Base-by-base conservation (phyloP, 768 basidiomycete species). In the Cystoderma amianthinum region DNA sequence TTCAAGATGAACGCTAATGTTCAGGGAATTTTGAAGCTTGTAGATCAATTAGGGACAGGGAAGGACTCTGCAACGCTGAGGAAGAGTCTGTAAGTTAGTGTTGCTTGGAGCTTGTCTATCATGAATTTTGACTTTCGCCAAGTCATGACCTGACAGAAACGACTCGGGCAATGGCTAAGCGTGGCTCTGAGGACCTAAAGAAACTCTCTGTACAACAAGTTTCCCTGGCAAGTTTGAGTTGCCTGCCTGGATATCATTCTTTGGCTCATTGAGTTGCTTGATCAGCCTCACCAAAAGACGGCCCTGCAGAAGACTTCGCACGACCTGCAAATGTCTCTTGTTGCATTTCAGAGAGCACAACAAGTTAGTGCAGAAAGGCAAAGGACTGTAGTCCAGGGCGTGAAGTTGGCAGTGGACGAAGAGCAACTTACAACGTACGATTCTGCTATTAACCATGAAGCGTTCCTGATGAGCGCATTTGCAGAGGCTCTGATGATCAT, bases 1-100 rank as follows among this genome's bases (percentile, higher is more conserved):
- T 97, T 98, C 83, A 98, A 98, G 77, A 92, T 98, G 69, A 94
- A 95, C 54, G 79, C 89, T 44, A 99, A 99, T 63, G 92, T 97
- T 2, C 90, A 95, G 55, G 95, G 89, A 12, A 94, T 99, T 37
- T 62, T 91, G 52, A 90, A 89, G 63, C 74, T 93, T n/a, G 90
- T 98, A n/a, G 93, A 98, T 56, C 88, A 94, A 60, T 76, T 99
- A 1, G 95, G 95, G 3, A 90, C 85, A 0, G 67, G 67, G 22
- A 80, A 80, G 53, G 94, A 98, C 59, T 60, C 83, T 13, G 77
- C 83, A 1, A 60, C 68, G 2, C 63, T 98, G 40, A 73, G 95
- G 51, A 91, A 86, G 61, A 85, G 80, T 39, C 64, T 98, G 94
- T 95, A 54, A 48, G 91, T 73, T 22, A 17, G 16, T 15, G 13